Evolutionary conservation across 2,329 filamentous ascomycete genomes (phyloP).

Genomic region (Nemania serpens): DNA sequence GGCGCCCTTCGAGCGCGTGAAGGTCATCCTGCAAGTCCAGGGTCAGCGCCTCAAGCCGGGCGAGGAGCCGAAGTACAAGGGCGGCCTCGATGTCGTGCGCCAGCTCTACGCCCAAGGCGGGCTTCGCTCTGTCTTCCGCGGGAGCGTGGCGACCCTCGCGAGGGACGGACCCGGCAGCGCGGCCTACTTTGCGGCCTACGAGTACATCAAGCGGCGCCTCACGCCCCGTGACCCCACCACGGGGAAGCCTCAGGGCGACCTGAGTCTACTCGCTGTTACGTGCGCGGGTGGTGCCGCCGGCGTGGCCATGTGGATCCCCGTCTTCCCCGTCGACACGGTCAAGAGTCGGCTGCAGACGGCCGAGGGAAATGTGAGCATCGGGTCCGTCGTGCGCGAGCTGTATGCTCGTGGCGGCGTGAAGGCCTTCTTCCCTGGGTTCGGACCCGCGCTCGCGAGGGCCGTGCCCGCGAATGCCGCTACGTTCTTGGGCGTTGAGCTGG

Average conservation of each 20-base stretch:
- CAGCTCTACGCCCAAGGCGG: constrained; percentile 93
- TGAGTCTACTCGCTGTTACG: constrained; percentile 83
- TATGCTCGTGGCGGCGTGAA: constrained; percentile 81
- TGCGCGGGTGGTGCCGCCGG: constrained; percentile 88
- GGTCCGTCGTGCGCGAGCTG: constrained; percentile 78
- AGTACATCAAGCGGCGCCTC: constrained; percentile 86
- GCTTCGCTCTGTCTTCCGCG: constrained; percentile 88
- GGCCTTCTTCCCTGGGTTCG: constrained; percentile 97
- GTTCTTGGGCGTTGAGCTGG: constrained; percentile 84
- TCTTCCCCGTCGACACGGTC: constrained; percentile 96
- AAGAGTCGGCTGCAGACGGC: constrained; percentile 93
- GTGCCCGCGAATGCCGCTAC: constrained; percentile 97
- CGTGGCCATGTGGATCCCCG: constrained; percentile 98
- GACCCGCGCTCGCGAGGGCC: constrained; percentile 87
- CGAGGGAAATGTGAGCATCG: constrained; percentile 80
- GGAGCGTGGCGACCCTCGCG: constrained; percentile 86
- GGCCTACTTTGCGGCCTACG: constrained; percentile 96
- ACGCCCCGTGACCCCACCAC: constrained; percentile 79
- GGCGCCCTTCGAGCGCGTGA: constrained; percentile 98
- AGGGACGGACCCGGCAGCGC: constrained; percentile 91
- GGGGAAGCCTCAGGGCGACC: constrained; percentile 73
- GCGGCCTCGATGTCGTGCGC: constrained; percentile 86
- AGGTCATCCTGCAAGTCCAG: constrained; percentile 97
- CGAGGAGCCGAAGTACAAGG: constrained; percentile 89
- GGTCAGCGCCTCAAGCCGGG: constrained; percentile 83